Conservation (phyloP, 202 grass and related monocot genomes). For the Musa balbisiana region DNA sequence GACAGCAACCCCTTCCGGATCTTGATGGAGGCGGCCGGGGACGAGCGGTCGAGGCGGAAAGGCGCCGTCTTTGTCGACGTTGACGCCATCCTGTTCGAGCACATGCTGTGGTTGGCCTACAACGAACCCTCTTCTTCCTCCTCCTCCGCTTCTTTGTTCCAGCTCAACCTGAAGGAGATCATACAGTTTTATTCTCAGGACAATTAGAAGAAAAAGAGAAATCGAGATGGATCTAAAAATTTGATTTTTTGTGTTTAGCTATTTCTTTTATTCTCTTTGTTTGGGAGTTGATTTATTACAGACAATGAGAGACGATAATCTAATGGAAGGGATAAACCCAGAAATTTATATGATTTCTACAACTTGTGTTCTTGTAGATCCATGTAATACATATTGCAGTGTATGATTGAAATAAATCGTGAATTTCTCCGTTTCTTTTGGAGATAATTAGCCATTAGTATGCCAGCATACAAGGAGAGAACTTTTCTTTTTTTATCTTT, state of each 20-base stretch:
- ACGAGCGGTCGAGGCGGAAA: conserved; percentile 23
- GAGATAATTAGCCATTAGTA: too few relatives aligned
- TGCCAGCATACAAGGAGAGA: too few relatives aligned
- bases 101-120: conserved; percentile 70
- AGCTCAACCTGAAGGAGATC: conserved; percentile 56
- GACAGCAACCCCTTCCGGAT: conserved; percentile 44
- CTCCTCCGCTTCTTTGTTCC: conserved; percentile 18
- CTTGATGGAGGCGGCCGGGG: conserved; percentile 42
- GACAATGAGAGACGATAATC: too few relatives aligned
- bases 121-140: conserved; percentile 6
- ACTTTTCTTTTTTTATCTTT: too few relatives aligned
- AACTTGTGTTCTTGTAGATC: background rate
- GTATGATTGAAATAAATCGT: background rate
- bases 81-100: conserved; percentile 73
- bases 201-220: conserved; percentile 13
- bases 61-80: conserved; percentile 61
- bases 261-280: background rate
- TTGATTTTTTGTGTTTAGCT: background rate
- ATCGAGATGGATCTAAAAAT: background rate
- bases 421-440: background rate
- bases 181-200: conserved; percentile 85
- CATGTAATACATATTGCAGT: background rate
- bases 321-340: background rate
- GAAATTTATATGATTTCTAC: background rate
- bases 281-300: too few relatives aligned